Evolutionary conservation across 768 basidiomycete genomes (phyloP).

Genomic region (Amanita molliuscula): DNA sequence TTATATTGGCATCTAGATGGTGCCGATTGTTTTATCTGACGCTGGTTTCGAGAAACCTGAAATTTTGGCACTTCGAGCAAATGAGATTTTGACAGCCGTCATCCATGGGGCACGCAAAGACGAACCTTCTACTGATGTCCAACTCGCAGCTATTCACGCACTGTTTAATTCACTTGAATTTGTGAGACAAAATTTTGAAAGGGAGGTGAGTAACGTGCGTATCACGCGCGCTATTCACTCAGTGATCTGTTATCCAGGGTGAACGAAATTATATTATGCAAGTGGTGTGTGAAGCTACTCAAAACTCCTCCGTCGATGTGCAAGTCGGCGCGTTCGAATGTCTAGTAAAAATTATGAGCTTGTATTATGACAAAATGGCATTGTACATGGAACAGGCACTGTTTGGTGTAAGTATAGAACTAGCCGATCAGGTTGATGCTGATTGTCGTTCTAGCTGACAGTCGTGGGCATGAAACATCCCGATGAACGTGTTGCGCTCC

Average conservation of each 20-base stretch:
- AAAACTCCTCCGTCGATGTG: conserved; percentile 66
- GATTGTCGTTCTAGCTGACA: conserved; percentile 52
- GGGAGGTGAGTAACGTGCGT: conserved; percentile 56
- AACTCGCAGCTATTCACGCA: conserved; percentile 86
- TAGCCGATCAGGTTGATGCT: conserved; percentile 10
- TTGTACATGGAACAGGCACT: conserved; percentile 99
- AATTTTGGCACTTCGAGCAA: conserved; percentile 78
- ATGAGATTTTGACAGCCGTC: conserved; percentile 96
- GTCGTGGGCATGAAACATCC: conserved; percentile 94
- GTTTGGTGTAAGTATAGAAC: conserved; percentile 67
- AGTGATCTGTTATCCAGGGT: conserved; percentile 41
- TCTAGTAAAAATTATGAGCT: conserved; percentile 90
- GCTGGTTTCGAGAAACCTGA: conserved; percentile 71
- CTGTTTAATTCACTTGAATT: conserved; percentile 95
- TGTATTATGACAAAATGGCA: conserved; percentile 99
- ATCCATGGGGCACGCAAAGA: conserved; percentile 98
- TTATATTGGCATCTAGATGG: conserved; percentile 13
- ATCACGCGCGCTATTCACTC: not conserved
- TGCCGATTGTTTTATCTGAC: conserved; percentile 11
- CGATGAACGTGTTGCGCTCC: conserved; percentile 86
- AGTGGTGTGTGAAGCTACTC: conserved; percentile 97
- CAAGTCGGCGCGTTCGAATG: conserved; percentile 97
- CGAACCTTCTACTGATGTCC: conserved; percentile 84
- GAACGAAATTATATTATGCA: conserved; percentile 99
- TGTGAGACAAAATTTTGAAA: conserved; percentile 94